phyloP scores from a whole-genome alignment of 2,329 filamentous ascomycete species.

The Berkeleyomyces basicola region DNA sequence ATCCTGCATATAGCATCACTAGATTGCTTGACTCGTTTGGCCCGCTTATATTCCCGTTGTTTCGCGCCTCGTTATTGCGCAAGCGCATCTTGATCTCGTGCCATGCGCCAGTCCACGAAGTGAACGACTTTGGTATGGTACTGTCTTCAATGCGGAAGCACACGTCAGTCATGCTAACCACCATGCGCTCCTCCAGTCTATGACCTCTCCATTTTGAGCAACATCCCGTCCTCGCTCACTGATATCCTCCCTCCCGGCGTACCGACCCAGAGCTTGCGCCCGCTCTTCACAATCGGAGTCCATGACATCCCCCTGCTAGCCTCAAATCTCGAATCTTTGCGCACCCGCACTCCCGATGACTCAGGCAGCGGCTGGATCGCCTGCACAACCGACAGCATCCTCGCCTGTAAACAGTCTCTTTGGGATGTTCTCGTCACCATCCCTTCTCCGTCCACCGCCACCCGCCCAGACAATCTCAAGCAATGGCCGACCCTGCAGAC shows the following conservation, averaged over 20 bases:
- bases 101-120: constrained; percentile 66
- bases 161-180: not conserved
- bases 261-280: constrained; percentile 49
- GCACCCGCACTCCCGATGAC: constrained; percentile 22
- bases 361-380: constrained; percentile 58
- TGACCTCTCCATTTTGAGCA: constrained; percentile 80
- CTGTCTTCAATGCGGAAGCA: not conserved
- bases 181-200: constrained; percentile 45
- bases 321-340: constrained; percentile 29
- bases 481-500: constrained; percentile 60
- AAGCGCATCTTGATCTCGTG: constrained; percentile 80
- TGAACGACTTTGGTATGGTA: constrained; percentile 70
- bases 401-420: constrained; percentile 68
- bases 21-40: constrained; percentile 70
- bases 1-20: constrained; percentile 73
- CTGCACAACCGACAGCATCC: constrained; percentile 87
- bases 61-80: constrained; percentile 69
- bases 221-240: constrained; percentile 59
- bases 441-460: constrained; percentile 29
- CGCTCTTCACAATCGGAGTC: constrained; percentile 85
- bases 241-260: constrained; percentile 49
- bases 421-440: constrained; percentile 84
- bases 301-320: constrained; percentile 75
- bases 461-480: constrained; percentile 24
- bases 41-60: constrained; percentile 79